A percentile compares a stretch with the other conserved stretches of the same genome.
Conservation (phyloP, 352 stramenopile species). For the Pythium dissimile region DNA sequence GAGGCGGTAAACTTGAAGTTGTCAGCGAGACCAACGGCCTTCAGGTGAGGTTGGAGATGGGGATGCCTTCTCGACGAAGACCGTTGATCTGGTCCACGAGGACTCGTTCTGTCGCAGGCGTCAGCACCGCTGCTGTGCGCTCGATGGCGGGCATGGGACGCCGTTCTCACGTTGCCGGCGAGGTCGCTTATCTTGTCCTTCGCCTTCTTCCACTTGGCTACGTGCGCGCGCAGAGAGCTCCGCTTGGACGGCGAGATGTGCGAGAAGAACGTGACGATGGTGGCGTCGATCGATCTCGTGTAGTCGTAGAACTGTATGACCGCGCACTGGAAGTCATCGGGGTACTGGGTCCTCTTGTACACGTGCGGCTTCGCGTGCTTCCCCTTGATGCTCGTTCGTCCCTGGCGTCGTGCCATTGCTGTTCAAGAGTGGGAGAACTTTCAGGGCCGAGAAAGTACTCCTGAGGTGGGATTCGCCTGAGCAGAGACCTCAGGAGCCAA, state of each 20-base stretch:
- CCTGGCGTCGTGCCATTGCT: too few relatives aligned
- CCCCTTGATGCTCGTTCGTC: slow-evolving; percentile 14
- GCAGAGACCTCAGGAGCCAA: too few relatives aligned
- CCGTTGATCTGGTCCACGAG: too few relatives aligned
- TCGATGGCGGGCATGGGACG: background rate
- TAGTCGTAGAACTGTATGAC: slow-evolving; percentile 7
- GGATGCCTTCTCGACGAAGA: too few relatives aligned
- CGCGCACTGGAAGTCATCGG: slow-evolving; percentile 21
- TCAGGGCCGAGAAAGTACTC: too few relatives aligned
- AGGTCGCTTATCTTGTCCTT: background rate
- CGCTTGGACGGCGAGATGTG: background rate
- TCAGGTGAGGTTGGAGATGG: too few relatives aligned
- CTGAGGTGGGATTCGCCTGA: too few relatives aligned
- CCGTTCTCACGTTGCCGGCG: background rate
- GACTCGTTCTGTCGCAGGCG: too few relatives aligned
- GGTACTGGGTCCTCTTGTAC: slow-evolving; percentile 8
- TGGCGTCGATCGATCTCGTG: background rate
- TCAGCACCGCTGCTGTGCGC: too few relatives aligned
- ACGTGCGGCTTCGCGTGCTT: background rate
- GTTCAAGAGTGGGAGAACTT: too few relatives aligned
- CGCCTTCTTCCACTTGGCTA: background rate
- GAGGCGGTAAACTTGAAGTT: background rate
- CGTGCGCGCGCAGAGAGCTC: background rate
- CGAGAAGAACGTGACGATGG: slow-evolving; percentile 6
- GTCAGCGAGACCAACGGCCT: slow-evolving; percentile 6